Evolutionary conservation across 1,139 yeast species (phyloP), one percentile per base, ranked within the genome.

Genomic region (Protomyces macrosporus): DNA sequence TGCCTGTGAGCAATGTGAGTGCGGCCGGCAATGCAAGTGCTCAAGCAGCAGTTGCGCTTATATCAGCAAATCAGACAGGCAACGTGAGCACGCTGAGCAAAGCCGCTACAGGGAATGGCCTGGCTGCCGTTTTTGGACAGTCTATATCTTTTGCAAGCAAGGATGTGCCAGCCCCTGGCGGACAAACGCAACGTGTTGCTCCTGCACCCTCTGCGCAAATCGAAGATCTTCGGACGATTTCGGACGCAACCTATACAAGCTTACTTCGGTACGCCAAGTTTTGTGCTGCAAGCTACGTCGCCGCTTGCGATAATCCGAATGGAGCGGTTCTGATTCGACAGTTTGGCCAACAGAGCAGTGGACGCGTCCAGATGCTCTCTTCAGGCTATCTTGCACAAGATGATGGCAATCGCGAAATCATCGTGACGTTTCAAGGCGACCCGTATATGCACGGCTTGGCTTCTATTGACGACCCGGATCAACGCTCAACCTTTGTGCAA

Each of bases 341-440:
- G 14, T 35, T 57, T 6, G 45, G 53, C 10, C 36, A 32, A 23
- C 7, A 34, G 30, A 16, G 33, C 3, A 37, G 32, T 39, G 40
- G 39, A 6, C n/a, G 12, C 7, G n/a, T 16, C 6, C 48, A 33
- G 33, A 7, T 40, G 12, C 23, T 9, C n/a, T 10, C 50, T 10
- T 32, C 39, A 5, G 61, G 61, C 6, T 57, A 45, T 50, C 12
- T 57, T 16, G 50, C 61, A 16, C 54, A 53, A 16, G 61, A 57
- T 32, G 61, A 57, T 14, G 12, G 30, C 35, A 39, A 36, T 33
- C 45, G 52, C 14, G 61, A 57, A 55, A 32, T 57, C 9, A 37
- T 57, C 14, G 61, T 57, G 53, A 50, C 61, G 4, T 57, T 57
- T 33, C 48, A 40, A 6, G 61, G 61, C 10, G 61, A 57, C 37